These are phyloP conservation scores for Endocalyx cinctus DNA, from an alignment of 2,329 filamentous ascomycete species.

Conservation along the genomic window DNA sequence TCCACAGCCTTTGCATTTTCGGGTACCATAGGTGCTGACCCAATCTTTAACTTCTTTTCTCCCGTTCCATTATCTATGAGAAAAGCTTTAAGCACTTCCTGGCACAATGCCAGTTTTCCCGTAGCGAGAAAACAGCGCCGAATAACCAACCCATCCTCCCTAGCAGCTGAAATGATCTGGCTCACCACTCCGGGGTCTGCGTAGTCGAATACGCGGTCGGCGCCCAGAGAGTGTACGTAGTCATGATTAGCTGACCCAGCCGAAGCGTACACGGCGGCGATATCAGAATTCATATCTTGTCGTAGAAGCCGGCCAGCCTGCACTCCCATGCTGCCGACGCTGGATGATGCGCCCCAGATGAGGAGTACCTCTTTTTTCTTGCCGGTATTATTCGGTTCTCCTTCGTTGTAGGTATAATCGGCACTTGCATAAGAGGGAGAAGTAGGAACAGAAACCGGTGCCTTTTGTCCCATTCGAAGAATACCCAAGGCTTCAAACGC, in stretches of 20 bases:
- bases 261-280: slow-evolving; percentile 38
- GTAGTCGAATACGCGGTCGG: slow-evolving; percentile 38
- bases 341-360: slow-evolving; percentile 42
- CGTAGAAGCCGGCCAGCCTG: slow-evolving; percentile 33
- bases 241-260: slow-evolving; percentile 28
- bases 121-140: slow-evolving; percentile 37
- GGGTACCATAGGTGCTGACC: slow-evolving; percentile 32
- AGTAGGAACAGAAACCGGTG: neutral
- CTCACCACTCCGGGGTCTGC: slow-evolving; percentile 25
- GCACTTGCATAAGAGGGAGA: too few relatives aligned
- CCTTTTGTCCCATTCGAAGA: slow-evolving; percentile 13
- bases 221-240: slow-evolving; percentile 31
- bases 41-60: slow-evolving; percentile 25
- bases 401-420: neutral
- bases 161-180: slow-evolving; percentile 31
- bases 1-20: slow-evolving; percentile 21
- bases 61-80: slow-evolving; percentile 1
- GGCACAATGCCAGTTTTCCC: slow-evolving; percentile 30
- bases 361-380: slow-evolving; percentile 30
- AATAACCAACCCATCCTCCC: slow-evolving; percentile 30
- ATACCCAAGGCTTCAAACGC: slow-evolving; percentile 37
- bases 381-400: neutral
- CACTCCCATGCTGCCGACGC: slow-evolving; percentile 40
- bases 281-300: slow-evolving; percentile 24
- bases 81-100: slow-evolving; percentile 33